Base-by-base conservation (phyloP, 306 rosid genomes). In the Prunus campanulata region DNA sequence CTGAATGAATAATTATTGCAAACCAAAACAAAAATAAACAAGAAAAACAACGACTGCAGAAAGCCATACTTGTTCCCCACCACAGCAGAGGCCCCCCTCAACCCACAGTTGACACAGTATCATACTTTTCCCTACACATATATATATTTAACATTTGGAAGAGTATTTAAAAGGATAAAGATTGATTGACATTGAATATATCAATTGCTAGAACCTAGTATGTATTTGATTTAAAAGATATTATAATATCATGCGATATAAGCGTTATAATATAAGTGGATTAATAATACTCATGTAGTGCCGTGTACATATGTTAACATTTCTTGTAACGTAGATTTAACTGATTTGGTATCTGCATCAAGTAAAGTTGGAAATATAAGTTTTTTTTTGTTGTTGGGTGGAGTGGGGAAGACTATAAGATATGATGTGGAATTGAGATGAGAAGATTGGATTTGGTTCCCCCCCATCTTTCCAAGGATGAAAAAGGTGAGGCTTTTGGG, bases 391-490 rank as follows among this genome's bases (percentile, higher is more conserved):
- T 39, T 6, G 44, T 39, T 39, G 44, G 44, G 44, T 39, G 44
- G 44, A 7, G 44, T 39, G 44, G 44, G 9, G 44, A 39, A 39
- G 44, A 39, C 44, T 39, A 35, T 5, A 7, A 39, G 9, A 76
- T 64, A 29, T 54, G 71, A 29, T 79, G 86, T 76, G 82, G 83
- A 76, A 82, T 77, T 84, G 72, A 69, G 82, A 80, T 78, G 52
- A 72, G 84, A 61, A 49, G 85, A 78, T 75, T 82, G 81, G 85
- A 85, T 86, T 87, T 82, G 83, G 79, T 3, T 83, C 70, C 81
- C 70, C 70, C 80, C 66, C 74, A 77, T 86, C 76, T 50, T 80
- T 87, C 85, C 75, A 87, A 83, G 75, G 77, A 65, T 57, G 78
- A 83, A 84, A 74, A 78, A 65, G 82, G 61, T 5, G 80, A 83